These are phyloP conservation scores for Russula brevipes DNA, from an alignment of 768 basidiomycete species.

Conservation along the genomic window DNA sequence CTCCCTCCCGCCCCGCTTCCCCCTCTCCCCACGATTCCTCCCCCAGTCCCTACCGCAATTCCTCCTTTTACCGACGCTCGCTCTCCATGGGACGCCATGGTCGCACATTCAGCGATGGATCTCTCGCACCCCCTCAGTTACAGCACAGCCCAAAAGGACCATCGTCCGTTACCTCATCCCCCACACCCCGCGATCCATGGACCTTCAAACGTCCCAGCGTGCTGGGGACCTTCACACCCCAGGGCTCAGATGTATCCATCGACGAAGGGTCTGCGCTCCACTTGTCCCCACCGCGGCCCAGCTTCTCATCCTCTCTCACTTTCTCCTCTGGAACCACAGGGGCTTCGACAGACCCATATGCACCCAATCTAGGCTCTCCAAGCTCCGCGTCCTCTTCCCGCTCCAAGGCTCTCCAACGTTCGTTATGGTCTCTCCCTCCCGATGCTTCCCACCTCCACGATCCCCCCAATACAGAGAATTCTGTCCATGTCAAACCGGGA, in stretches of 20 bases:
- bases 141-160: background rate
- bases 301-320: constrained; percentile 26
- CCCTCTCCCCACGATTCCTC: constrained; percentile 33
- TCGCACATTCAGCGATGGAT: constrained; percentile 36
- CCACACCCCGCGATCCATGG: constrained; percentile 27
- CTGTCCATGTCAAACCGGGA: constrained; percentile 27
- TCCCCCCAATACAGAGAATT: constrained; percentile 30
- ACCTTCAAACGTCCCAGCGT: constrained; percentile 46
- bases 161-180: constrained; percentile 7
- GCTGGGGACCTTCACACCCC: constrained; percentile 55
- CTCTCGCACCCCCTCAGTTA: constrained; percentile 4
- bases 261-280: constrained; percentile 33
- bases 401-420: constrained; percentile 35
- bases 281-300: constrained; percentile 25
- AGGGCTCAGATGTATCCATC: constrained; percentile 32
- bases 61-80: constrained; percentile 22
- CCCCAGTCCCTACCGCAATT: constrained; percentile 29
- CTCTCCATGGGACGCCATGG: constrained; percentile 28
- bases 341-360: constrained; percentile 18
- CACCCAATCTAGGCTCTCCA: constrained; percentile 33
- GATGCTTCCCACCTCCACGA: constrained; percentile 40
- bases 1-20: constrained; percentile 39
- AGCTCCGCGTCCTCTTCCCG: constrained; percentile 35
- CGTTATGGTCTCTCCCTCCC: constrained; percentile 38
- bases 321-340: constrained; percentile 26